Conservation (phyloP, 106 monocot species). For the Apostasia ramifera region DNA sequence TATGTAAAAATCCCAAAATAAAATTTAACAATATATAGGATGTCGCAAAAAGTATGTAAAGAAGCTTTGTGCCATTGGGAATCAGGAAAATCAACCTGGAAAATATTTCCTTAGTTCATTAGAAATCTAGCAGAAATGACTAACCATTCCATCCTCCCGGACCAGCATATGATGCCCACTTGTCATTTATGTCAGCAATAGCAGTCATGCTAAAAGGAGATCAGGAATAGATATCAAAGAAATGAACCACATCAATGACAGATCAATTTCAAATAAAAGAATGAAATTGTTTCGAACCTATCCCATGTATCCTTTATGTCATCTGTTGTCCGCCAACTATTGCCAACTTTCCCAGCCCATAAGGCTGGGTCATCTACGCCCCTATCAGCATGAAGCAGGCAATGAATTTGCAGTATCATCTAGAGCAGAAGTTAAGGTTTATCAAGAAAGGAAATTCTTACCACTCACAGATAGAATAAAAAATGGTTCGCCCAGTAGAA, state of each 20-base stretch:
- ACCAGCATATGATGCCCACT: constrained; percentile 99
- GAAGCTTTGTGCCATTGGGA: not conserved
- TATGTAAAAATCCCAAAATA: not conserved
- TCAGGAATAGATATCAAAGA: constrained; percentile 1
- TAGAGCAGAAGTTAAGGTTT: not conserved
- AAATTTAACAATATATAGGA: not conserved
- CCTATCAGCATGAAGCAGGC: constrained; percentile 32
- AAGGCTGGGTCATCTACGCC: constrained; percentile 90
- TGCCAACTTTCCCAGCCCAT: constrained; percentile 91
- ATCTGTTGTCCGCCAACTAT: constrained; percentile 98
- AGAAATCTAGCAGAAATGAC: not conserved
- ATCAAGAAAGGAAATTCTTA: constrained; percentile 18
- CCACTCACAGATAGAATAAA: constrained; percentile 97
- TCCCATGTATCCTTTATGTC: constrained; percentile 90
- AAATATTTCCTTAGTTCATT: constrained; percentile 2
- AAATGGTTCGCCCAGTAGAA: constrained; percentile 66
- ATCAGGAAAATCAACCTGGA: not conserved
- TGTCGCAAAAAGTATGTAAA: not conserved
- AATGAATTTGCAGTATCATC: not conserved
- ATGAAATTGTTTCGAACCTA: constrained; percentile 37
- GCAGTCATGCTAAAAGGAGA: constrained; percentile 69
- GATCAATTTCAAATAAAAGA: not conserved
- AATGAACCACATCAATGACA: not conserved
- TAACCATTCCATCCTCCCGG: constrained; percentile 99
- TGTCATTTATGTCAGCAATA: constrained; percentile 86